phyloP scores from a whole-genome alignment of 2,329 filamentous ascomycete species.

The Aspergillus eucalypticola region DNA sequence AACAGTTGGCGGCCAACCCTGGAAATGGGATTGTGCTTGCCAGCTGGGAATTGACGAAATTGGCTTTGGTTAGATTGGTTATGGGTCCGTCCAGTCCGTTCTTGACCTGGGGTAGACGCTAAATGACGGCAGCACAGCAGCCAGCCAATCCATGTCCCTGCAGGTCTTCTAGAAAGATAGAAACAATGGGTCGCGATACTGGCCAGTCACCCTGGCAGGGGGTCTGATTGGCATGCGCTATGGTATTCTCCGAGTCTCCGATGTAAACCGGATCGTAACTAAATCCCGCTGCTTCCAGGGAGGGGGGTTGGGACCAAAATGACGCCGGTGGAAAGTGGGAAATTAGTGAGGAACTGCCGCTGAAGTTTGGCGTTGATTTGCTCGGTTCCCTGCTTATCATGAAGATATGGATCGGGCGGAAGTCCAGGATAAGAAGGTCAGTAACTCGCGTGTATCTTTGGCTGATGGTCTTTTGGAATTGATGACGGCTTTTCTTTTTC shows the following conservation, averaged over 20 bases:
- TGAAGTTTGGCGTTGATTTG: slow-evolving; percentile 16
- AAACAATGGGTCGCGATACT: slow-evolving; percentile 15
- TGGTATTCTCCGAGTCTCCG: slow-evolving; percentile 15
- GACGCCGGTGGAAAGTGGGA: slow-evolving; percentile 14
- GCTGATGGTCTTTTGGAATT: not conserved
- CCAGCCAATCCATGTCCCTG: slow-evolving; percentile 18
- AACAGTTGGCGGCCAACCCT: slow-evolving; percentile 12
- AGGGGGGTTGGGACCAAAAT: slow-evolving; percentile 16
- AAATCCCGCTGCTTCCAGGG: slow-evolving; percentile 13
- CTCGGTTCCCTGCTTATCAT: slow-evolving; percentile 16
- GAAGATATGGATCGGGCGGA: slow-evolving; percentile 13
- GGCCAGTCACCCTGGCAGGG: slow-evolving; percentile 16
- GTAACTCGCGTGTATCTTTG: not conserved
- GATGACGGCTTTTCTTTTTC: not conserved
- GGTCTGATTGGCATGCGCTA: slow-evolving; percentile 20
- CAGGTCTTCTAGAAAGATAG: slow-evolving; percentile 23
- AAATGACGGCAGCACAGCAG: slow-evolving; percentile 12
- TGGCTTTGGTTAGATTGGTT: slow-evolving; percentile 12
- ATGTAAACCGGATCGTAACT: slow-evolving; percentile 19
- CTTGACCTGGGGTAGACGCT: slow-evolving; percentile 34
- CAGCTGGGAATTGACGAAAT: slow-evolving; percentile 19
- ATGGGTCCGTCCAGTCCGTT: slow-evolving; percentile 10
- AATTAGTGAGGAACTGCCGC: slow-evolving; percentile 13
- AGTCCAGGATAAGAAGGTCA: slow-evolving; percentile 15
- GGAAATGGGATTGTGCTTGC: slow-evolving; percentile 19